Percentiles rank a stretch among this genome's conserved stretches.
These are phyloP conservation scores for Fagopyrum homotropicum DNA, from an alignment of 148 eudicot genomes.

Conservation along the genomic window DNA sequence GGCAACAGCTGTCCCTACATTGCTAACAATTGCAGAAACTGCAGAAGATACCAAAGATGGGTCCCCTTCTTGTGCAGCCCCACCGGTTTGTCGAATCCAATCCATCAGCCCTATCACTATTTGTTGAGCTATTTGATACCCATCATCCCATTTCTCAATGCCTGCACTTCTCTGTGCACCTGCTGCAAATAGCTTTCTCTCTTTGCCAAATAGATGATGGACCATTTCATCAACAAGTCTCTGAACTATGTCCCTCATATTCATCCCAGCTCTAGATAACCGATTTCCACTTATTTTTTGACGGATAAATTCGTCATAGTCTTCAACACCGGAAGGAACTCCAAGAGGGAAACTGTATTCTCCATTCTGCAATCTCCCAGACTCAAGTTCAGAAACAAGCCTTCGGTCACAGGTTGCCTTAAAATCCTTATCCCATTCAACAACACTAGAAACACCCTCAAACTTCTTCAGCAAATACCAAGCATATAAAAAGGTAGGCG, in stretches of 20 bases:
- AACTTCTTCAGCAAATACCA: constrained; percentile 70
- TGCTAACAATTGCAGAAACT: constrained; percentile 80
- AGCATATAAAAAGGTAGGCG: constrained; percentile 68
- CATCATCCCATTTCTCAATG: constrained; percentile 73
- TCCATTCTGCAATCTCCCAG: constrained; percentile 70
- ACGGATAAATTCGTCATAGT: constrained; percentile 79
- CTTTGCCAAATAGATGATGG: constrained; percentile 61
- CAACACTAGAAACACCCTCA: constrained; percentile 48
- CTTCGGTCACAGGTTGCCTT: constrained; percentile 74
- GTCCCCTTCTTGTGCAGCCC: constrained; percentile 99
- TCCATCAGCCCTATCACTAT: constrained; percentile 69
- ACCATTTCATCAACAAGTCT: constrained; percentile 65
- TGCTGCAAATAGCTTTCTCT: constrained; percentile 63
- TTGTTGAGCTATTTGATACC: constrained; percentile 68
- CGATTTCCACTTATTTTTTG: constrained; percentile 79
- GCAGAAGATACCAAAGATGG: constrained; percentile 93
- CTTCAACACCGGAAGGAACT: constrained; percentile 84
- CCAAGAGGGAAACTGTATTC: constrained; percentile 72
- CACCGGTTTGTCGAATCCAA: constrained; percentile 96
- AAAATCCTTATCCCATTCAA: constrained; percentile 81
- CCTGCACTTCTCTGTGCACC: constrained; percentile 52
- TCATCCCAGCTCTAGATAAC: constrained; percentile 71
- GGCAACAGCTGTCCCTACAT: constrained; percentile 65
- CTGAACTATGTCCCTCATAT: constrained; percentile 77
- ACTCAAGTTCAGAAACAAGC: constrained; percentile 75